phyloP scores from a whole-genome alignment of 1,284 basidiomycete genomes.

The Ustilago nuda region DNA sequence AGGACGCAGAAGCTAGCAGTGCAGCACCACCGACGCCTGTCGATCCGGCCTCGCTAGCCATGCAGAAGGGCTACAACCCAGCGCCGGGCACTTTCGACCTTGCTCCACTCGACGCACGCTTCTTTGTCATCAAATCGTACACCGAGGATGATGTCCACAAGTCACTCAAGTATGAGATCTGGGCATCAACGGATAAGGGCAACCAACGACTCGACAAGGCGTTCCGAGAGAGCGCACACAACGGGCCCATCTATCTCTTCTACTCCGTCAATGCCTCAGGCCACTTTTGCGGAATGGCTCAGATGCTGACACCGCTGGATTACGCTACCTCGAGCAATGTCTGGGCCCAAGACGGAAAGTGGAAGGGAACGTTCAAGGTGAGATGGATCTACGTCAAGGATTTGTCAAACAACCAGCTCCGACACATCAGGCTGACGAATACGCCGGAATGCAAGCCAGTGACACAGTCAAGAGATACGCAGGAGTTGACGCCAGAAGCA shows the following conservation, averaged over 20 bases:
- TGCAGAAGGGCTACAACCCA: slow-evolving; percentile 56
- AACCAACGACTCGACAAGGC: slow-evolving; percentile 65
- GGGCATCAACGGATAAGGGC: slow-evolving; percentile 68
- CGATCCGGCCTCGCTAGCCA: slow-evolving; percentile 26
- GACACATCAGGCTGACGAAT: slow-evolving; percentile 63
- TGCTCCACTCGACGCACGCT: slow-evolving; percentile 51
- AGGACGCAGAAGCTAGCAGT: neutral
- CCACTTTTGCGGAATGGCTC: slow-evolving; percentile 68
- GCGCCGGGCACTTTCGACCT: slow-evolving; percentile 44
- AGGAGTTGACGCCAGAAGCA: slow-evolving; percentile 62
- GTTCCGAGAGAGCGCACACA: slow-evolving; percentile 38
- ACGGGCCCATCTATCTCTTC: slow-evolving; percentile 67
- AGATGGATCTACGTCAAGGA: slow-evolving; percentile 68
- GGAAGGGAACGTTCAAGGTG: slow-evolving; percentile 68
- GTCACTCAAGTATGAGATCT: slow-evolving; percentile 66
- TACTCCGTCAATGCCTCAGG: slow-evolving; percentile 67
- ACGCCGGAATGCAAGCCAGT: slow-evolving; percentile 64
- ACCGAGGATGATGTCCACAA: slow-evolving; percentile 67
- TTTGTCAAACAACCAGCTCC: slow-evolving; percentile 61
- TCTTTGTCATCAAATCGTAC: slow-evolving; percentile 68
- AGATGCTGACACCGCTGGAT: slow-evolving; percentile 67
- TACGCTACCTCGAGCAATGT: slow-evolving; percentile 60
- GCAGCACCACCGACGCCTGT: slow-evolving; percentile 20
- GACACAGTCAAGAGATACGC: slow-evolving; percentile 67
- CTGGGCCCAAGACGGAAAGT: slow-evolving; percentile 68